phyloP scores from a whole-genome alignment of 2,329 filamentous ascomycete genomes.

The Trichoderma breve region DNA sequence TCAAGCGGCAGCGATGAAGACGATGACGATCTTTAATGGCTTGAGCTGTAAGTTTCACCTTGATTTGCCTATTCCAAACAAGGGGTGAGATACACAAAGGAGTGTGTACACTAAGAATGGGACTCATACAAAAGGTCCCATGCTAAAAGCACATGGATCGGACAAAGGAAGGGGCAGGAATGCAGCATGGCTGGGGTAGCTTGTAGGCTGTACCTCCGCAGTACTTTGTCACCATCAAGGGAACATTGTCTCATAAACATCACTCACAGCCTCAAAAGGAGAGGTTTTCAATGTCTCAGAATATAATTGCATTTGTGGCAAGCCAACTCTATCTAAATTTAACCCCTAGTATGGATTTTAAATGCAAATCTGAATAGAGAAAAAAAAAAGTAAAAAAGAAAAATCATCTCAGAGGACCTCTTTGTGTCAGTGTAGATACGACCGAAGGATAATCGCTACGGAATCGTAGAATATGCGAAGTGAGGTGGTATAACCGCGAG shows the following conservation, averaged over 20 bases:
- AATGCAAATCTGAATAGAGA: slow-evolving; percentile 22
- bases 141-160: background rate
- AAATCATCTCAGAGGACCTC: slow-evolving; percentile 9
- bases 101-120: background rate
- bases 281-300: slow-evolving; percentile 3
- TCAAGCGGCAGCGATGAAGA: slow-evolving; percentile 71
- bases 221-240: background rate
- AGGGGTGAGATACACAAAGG: background rate
- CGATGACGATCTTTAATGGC: slow-evolving; percentile 51
- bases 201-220: background rate
- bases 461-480: slow-evolving; percentile 4
- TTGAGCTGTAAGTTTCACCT: background rate
- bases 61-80: background rate
- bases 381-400: background rate
- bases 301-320: slow-evolving; percentile 33
- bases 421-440: slow-evolving; percentile 15
- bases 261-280: background rate
- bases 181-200: background rate
- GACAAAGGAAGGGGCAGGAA: background rate
- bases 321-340: slow-evolving; percentile 31
- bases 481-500: slow-evolving; percentile 1
- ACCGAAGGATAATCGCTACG: slow-evolving; percentile 12
- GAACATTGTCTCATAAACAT: background rate
- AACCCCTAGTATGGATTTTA: slow-evolving; percentile 23
- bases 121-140: background rate